These are phyloP conservation scores for Nemania abortiva DNA, from an alignment of 2,329 filamentous ascomycete genomes.

Conservation along the genomic window DNA sequence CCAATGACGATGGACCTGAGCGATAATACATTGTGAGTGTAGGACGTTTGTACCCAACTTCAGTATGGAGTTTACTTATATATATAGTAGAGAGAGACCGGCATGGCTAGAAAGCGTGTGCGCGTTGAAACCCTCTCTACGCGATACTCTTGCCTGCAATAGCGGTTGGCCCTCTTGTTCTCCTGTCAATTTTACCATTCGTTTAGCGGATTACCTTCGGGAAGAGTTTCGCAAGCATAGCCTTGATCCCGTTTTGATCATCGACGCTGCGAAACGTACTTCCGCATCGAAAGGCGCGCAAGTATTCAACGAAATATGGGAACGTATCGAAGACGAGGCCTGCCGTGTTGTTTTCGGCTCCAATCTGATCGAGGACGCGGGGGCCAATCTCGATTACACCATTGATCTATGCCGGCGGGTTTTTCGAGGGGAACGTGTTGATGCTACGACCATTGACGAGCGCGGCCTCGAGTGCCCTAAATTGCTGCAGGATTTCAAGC, in stretches of 20 bases:
- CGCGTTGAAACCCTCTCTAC: too few relatives aligned
- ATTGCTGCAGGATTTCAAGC: not conserved
- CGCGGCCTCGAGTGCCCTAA: not conserved
- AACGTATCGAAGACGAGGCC: conserved; percentile 23
- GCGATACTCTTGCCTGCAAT: not conserved
- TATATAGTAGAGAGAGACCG: too few relatives aligned
- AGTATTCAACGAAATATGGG: not conserved
- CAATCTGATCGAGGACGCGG: conserved; percentile 40
- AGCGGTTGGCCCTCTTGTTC: not conserved
- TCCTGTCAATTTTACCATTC: not conserved
- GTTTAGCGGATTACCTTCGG: not conserved
- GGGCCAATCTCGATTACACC: conserved; percentile 35
- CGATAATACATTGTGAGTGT: too few relatives aligned
- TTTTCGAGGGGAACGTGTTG: conserved; percentile 32
- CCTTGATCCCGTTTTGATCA: conserved; percentile 2
- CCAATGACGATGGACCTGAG: too few relatives aligned
- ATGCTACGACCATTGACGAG: too few relatives aligned
- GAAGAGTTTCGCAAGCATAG: not conserved
- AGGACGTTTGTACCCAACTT: too few relatives aligned
- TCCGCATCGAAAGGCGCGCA: too few relatives aligned
- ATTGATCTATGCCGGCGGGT: conserved; percentile 30
- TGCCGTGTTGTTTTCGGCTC: conserved; percentile 37
- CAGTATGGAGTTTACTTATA: too few relatives aligned
- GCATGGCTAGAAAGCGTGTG: too few relatives aligned
- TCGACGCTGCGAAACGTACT: not conserved